Percentiles rank a stretch among this genome's conserved stretches.
Evolutionary conservation across 495 filamentous ascomycete genomes (phyloP).

Genomic region (Sabuloglossum arenarium): DNA sequence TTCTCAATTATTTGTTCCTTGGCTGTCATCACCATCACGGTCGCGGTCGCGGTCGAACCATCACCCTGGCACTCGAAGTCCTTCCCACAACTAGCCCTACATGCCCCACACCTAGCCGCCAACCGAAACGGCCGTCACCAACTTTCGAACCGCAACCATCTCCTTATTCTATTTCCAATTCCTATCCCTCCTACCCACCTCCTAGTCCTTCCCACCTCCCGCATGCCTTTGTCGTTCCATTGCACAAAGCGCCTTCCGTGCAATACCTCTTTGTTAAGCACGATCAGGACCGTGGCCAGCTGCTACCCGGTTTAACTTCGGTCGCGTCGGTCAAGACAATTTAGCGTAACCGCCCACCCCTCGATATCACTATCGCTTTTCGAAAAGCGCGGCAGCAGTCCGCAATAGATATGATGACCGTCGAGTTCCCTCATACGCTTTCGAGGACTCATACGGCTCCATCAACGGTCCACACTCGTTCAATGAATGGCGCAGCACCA

Average conservation of each 20-base stretch:
- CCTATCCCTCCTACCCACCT: background rate
- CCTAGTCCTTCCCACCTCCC: background rate
- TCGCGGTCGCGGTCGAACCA: too few species aligned
- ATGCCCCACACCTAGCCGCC: background rate
- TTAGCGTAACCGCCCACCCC: background rate
- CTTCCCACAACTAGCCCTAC: background rate
- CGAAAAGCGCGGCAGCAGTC: background rate
- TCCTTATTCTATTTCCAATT: background rate
- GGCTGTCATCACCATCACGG: background rate
- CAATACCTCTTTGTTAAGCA: background rate
- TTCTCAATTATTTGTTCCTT: background rate
- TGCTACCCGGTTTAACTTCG: background rate
- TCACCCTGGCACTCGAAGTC: background rate
- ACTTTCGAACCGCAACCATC: background rate
- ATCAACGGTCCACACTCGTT: background rate
- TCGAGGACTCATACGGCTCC: slow-evolving; percentile 2
- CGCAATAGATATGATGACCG: background rate
- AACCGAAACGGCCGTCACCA: background rate
- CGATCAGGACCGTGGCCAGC: background rate
- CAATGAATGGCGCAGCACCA: background rate
- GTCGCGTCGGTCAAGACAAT: background rate
- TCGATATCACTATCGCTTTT: background rate
- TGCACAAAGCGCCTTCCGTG: background rate
- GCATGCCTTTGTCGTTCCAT: background rate
- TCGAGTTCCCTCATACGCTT: background rate